Evolutionary conservation across 2,329 filamentous ascomycete genomes (phyloP).

Genomic region (Hypocreales sp.): DNA sequence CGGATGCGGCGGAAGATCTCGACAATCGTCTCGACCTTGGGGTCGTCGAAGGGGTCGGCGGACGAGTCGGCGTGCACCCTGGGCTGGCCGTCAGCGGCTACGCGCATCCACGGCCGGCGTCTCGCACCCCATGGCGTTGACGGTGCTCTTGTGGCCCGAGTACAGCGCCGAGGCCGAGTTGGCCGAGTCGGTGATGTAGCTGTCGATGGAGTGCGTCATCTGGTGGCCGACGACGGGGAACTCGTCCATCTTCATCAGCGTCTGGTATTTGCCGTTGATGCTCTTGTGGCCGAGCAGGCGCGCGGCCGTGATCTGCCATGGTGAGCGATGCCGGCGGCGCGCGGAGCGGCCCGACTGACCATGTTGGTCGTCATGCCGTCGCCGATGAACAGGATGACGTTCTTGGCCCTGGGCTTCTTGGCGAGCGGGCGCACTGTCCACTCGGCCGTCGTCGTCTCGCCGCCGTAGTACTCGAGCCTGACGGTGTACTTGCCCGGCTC

Average conservation of each 20-base stretch:
- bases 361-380: conserved; percentile 61
- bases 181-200: conserved; percentile 74
- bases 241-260: conserved; percentile 59
- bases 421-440: conserved; percentile 64
- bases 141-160: conserved; percentile 68
- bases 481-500: conserved; percentile 70
- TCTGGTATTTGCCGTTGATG: conserved; percentile 74
- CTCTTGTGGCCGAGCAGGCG: conserved; percentile 69
- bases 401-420: conserved; percentile 62
- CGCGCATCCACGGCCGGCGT: too few species aligned
- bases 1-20: conserved; percentile 60
- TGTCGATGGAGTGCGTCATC: conserved; percentile 78
- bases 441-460: conserved; percentile 53
- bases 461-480: conserved; percentile 59
- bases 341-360: conserved; percentile 14
- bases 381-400: conserved; percentile 74
- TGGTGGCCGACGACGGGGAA: conserved; percentile 79
- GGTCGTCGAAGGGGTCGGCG: conserved; percentile 59
- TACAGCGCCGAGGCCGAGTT: conserved; percentile 75
- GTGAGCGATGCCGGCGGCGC: conserved; percentile 24
- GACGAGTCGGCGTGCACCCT: conserved; percentile 66
- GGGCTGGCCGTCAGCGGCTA: conserved; percentile 1
- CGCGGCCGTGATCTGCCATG: conserved; percentile 55
- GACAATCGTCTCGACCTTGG: conserved; percentile 72
- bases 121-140: conserved; percentile 59